A percentile compares a stretch with the other conserved stretches of the same genome.
phyloP scores from a whole-genome alignment of 805 yeast genomes.

The Hanseniaspora lachancei region DNA sequence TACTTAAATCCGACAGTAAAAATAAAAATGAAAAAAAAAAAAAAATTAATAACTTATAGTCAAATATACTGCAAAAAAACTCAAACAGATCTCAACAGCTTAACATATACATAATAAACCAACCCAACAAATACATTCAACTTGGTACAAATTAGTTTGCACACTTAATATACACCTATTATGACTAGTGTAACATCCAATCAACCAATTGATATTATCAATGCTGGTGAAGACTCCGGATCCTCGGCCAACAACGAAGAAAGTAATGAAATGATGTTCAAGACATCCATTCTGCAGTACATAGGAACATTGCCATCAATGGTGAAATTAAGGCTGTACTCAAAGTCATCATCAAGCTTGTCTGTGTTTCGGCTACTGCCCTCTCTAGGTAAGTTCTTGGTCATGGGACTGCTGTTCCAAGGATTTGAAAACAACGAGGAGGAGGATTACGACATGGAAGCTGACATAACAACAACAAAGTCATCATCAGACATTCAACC shows the following conservation, averaged over 20 bases:
- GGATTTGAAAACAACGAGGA: conserved; percentile 59
- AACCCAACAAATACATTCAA: neutral
- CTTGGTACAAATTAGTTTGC: neutral
- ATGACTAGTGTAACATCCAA: neutral
- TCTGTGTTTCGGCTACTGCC: conserved; percentile 87
- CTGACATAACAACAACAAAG: neutral
- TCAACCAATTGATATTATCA: neutral
- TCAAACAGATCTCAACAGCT: too few relatives aligned
- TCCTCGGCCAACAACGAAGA: neutral
- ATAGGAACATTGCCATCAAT: conserved; percentile 79
- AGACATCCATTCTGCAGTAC: conserved; percentile 71
- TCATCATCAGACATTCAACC: neutral
- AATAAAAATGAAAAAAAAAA: too few relatives aligned
- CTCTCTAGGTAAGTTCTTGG: conserved; percentile 73
- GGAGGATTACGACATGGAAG: conserved; percentile 20
- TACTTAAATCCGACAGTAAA: too few relatives aligned
- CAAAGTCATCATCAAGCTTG: conserved; percentile 84
- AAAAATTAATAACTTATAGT: too few relatives aligned
- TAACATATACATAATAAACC: too few relatives aligned
- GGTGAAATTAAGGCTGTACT: conserved; percentile 70
- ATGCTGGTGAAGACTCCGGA: conserved; percentile 2
- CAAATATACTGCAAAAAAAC: too few relatives aligned
- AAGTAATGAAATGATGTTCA: conserved; percentile 31
- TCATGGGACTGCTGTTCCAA: conserved; percentile 75
- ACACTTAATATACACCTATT: too few relatives aligned